These are phyloP conservation scores for Plasmodium falciparum DNA, from an alignment of 169 alveolate species.

Conservation along the genomic window DNA sequence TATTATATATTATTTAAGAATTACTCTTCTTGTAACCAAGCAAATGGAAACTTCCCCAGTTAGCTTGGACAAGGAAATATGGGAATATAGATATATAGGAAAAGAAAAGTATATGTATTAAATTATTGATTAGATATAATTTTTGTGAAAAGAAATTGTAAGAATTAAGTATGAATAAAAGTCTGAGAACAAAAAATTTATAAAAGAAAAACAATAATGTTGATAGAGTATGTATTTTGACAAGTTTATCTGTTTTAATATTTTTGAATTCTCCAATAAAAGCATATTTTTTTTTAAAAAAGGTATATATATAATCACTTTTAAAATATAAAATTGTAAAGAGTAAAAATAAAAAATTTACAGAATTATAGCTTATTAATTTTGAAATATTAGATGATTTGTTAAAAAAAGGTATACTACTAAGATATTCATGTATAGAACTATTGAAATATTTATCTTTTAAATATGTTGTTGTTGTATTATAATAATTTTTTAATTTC, in stretches of 20 bases:
- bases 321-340: slow-evolving; percentile 59
- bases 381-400: slow-evolving; percentile 34
- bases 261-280: slow-evolving; percentile 75
- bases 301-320: slow-evolving; percentile 43
- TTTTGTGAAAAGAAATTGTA: slow-evolving; percentile 45
- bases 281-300: slow-evolving; percentile 75
- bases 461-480: not conserved
- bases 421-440: not conserved
- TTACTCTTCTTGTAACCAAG: slow-evolving; percentile 52
- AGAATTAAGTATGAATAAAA: slow-evolving; percentile 66
- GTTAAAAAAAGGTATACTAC: slow-evolving; percentile 21
- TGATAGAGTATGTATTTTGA: slow-evolving; percentile 64
- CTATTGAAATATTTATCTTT: not conserved
- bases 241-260: slow-evolving; percentile 55
- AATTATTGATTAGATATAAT: slow-evolving; percentile 23
- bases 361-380: slow-evolving; percentile 59
- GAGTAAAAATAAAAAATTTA: slow-evolving; percentile 50
- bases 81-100: slow-evolving; percentile 48
- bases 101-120: slow-evolving; percentile 56
- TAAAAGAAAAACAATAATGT: slow-evolving; percentile 70
- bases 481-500: slow-evolving; percentile 24
- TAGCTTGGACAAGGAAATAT: slow-evolving; percentile 69
- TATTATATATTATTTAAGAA: not conserved
- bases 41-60: slow-evolving; percentile 76
- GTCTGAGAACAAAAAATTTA: slow-evolving; percentile 55